Conservation (phyloP, 2,329 filamentous ascomycete genomes). For the Whalleya microplaca region DNA sequence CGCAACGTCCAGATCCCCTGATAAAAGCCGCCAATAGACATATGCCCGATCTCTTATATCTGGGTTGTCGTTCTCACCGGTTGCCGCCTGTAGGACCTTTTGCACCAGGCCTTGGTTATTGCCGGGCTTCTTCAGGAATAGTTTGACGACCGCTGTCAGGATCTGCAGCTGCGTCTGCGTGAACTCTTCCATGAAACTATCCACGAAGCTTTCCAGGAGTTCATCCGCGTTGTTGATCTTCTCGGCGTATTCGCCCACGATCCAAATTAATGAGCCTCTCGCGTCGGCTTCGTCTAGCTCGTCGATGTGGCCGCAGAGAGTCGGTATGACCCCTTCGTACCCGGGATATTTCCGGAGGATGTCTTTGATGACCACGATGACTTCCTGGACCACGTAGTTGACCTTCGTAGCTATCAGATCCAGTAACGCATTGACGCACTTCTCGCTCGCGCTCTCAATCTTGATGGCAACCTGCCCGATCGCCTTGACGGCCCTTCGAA, state of each 20-base stretch:
- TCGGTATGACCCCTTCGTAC: slow-evolving; percentile 97
- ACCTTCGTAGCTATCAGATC: slow-evolving; percentile 97
- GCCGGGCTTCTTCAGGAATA: slow-evolving; percentile 96
- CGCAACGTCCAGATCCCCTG: slow-evolving; percentile 86
- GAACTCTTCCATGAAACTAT: slow-evolving; percentile 94
- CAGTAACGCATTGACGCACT: slow-evolving; percentile 90
- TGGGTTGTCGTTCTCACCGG: slow-evolving; percentile 94
- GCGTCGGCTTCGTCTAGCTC: slow-evolving; percentile 94
- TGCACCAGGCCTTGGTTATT: slow-evolving; percentile 90
- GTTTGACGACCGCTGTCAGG: slow-evolving; percentile 92
- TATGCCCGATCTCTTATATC: slow-evolving; percentile 97
- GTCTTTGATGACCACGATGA: slow-evolving; percentile 98
- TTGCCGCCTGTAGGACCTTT: slow-evolving; percentile 90
- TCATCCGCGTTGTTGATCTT: slow-evolving; percentile 99
- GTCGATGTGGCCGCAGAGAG: slow-evolving; percentile 94
- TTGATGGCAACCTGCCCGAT: slow-evolving; percentile 99
- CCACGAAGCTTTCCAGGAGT: slow-evolving; percentile 88
- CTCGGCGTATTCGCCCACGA: slow-evolving; percentile 97
- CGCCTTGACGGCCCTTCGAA: slow-evolving; percentile 88
- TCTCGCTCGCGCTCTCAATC: slow-evolving; percentile 92
- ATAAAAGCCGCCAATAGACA: slow-evolving; percentile 96
- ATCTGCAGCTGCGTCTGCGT: slow-evolving; percentile 99
- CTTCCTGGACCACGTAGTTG: slow-evolving; percentile 98
- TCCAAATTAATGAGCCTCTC: slow-evolving; percentile 92
- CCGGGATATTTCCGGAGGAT: slow-evolving; percentile 97